Base-by-base conservation (phyloP, 768 basidiomycete genomes). In the Trametes maxima region DNA sequence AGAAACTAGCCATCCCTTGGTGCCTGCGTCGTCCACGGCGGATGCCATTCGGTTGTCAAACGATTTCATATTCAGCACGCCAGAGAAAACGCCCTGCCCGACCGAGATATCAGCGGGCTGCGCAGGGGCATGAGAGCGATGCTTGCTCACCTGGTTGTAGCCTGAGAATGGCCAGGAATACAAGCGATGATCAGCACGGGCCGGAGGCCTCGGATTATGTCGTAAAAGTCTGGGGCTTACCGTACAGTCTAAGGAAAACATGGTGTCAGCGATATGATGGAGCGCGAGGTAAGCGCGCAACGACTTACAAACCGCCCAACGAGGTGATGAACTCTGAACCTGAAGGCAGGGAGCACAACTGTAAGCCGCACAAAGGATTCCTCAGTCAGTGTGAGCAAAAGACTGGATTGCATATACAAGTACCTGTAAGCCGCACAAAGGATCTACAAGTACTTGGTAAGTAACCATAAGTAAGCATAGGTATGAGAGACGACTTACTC, bases 301-400 rank as follows among this genome's bases (percentile, higher is more conserved):
- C 36, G 19, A 79, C 87, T 67, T 76, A 86, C 80, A 93, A 73
- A 67, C 90, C 89, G 70, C 91, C 91, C 21, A 92, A 77, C 14
- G 89, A 90, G 2, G 90, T 90, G 67, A 92, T 92, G 19, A 89
- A n/a, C n/a, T n/a, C n/a, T n/a, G n/a, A n/a, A n/a, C n/a, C n/a
- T n/a, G n/a, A n/a, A n/a, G n/a, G n/a, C n/a, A n/a, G n/a, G n/a
- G n/a, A n/a, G n/a, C n/a, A n/a, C n/a, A n/a, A n/a, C n/a, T n/a
- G n/a, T n/a, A n/a, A n/a, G n/a, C n/a, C n/a, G n/a, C n/a, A n/a
- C n/a, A n/a, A n/a, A n/a, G n/a, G n/a, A n/a, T n/a, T n/a, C n/a
- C n/a, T n/a, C n/a, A n/a, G n/a, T n/a, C n/a, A n/a, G n/a, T n/a
- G n/a, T n/a, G n/a, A n/a, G n/a, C n/a, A n/a, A n/a, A n/a, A n/a